Evolutionary conservation across 345 rosid species (phyloP).

Genomic region (Excoecaria cochinchinensis): DNA sequence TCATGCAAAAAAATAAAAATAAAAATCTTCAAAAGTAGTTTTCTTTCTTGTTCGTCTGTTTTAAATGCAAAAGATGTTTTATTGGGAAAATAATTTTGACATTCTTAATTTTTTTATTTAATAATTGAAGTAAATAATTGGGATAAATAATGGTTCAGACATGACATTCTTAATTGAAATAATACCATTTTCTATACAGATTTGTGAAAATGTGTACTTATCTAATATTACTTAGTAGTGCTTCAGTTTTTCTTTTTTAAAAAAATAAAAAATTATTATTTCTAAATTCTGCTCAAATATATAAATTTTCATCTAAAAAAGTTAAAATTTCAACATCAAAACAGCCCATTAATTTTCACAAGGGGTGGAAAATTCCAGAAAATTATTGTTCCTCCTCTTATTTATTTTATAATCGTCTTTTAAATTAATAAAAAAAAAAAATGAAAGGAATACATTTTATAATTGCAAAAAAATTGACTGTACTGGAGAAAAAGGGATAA

Average conservation of each 20-base stretch:
- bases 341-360: background rate
- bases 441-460: background rate
- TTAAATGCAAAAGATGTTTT: too few relatives aligned
- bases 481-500: background rate
- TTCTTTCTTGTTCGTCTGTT: too few relatives aligned
- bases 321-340: background rate
- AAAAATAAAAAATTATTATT: background rate
- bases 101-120: too few relatives aligned
- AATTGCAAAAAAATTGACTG: background rate
- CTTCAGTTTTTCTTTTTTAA: background rate
- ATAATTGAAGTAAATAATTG: too few relatives aligned
- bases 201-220: too few relatives aligned
- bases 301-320: background rate
- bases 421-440: background rate
- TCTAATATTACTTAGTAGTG: too few relatives aligned
- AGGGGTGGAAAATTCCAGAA: background rate
- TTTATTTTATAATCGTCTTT: background rate
- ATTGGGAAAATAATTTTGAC: too few relatives aligned
- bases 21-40: too few relatives aligned
- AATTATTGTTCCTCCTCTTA: background rate
- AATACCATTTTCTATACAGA: too few relatives aligned
- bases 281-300: background rate
- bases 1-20: too few relatives aligned
- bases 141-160: too few relatives aligned
- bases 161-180: too few relatives aligned